phyloP scores from a whole-genome alignment of 148 eudicot genomes.

The Rhododendron kiyosumense region DNA sequence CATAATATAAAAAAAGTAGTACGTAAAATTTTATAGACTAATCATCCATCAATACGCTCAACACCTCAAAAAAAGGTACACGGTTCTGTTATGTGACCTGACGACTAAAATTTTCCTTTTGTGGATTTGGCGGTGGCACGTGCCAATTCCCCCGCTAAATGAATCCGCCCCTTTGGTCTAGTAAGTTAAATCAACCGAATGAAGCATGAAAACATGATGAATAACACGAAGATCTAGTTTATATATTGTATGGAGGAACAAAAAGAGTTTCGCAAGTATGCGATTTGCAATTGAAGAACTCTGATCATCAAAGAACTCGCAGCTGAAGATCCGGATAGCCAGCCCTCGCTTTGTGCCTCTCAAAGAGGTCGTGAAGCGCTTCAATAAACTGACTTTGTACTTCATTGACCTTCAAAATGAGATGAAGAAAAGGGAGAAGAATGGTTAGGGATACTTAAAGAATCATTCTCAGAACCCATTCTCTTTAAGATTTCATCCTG shows the following conservation, averaged over 20 bases:
- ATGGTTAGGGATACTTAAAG: too few species aligned
- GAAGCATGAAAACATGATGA: background rate
- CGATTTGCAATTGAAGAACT: background rate
- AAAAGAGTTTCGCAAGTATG: background rate
- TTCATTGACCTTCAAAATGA: conserved; percentile 43
- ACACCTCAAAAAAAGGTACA: too few species aligned
- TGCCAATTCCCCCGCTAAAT: too few species aligned
- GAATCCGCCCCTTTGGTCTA: background rate
- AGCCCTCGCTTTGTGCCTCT: conserved; percentile 58
- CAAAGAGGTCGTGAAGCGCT: conserved; percentile 61
- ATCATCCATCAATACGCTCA: too few species aligned
- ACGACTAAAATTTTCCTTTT: too few species aligned
- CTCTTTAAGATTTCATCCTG: too few species aligned
- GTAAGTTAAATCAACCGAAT: background rate
- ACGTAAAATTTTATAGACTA: too few species aligned
- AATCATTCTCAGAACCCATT: too few species aligned
- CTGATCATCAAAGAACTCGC: conserved; percentile 33
- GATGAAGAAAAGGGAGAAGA: background rate
- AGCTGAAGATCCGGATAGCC: conserved; percentile 49
- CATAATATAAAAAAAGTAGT: too few species aligned
- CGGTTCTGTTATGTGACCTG: too few species aligned
- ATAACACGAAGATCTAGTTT: background rate
- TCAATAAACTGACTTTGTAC: conserved; percentile 51
- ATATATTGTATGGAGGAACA: background rate
- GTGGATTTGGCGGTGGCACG: too few species aligned